Conservation (phyloP, 305 asterid genomes). For the Solanum hybrid region DNA sequence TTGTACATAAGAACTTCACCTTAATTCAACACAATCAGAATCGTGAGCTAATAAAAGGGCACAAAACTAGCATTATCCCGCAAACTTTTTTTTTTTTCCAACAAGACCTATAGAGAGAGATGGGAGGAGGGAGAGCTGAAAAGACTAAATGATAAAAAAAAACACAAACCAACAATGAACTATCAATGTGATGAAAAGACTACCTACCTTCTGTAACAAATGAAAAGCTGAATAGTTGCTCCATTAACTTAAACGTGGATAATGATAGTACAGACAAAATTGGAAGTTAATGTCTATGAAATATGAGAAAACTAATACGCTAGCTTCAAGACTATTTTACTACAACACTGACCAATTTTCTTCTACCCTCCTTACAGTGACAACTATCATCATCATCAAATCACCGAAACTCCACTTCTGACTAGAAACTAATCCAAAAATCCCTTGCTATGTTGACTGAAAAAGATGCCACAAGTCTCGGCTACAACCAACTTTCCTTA, state of each 20-base stretch:
- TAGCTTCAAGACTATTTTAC: neutral
- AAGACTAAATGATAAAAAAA: neutral
- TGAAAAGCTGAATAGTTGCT: neutral
- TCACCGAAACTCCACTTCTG: neutral
- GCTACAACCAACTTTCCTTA: slow-evolving; percentile 2
- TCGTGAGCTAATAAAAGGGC: neutral
- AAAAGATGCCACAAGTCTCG: neutral
- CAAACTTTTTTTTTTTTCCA: neutral
- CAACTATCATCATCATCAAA: neutral
- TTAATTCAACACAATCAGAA: neutral
- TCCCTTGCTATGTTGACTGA: neutral
- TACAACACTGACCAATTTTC: neutral
- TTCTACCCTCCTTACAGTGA: neutral
- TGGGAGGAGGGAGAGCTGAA: no score
- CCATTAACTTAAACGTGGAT: neutral
- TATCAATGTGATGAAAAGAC: neutral
- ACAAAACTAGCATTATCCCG: neutral
- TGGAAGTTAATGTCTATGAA: neutral
- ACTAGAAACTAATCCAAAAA: neutral
- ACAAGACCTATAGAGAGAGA: neutral
- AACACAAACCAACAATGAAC: neutral
- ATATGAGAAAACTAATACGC: neutral
- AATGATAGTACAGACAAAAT: neutral
- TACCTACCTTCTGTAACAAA: neutral
- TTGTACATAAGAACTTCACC: neutral